A percentile compares a stretch with the other conserved stretches of the same genome.
phyloP scores from a whole-genome alignment of 1,284 basidiomycete genomes.

The Ceratobasidium sp. region DNA sequence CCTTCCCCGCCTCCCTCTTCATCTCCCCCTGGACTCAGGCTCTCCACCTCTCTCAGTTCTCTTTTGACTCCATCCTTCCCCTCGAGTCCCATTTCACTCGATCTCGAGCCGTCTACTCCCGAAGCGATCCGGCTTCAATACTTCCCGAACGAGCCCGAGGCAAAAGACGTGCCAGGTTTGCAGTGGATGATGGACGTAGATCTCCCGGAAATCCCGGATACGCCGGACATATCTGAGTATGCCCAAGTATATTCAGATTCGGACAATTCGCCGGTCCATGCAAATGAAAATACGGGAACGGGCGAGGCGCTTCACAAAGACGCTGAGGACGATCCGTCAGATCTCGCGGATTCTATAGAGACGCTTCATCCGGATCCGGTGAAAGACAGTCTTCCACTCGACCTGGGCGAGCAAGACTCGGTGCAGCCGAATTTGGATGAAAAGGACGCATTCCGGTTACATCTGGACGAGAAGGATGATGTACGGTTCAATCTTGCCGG shows the following conservation, averaged over 20 bases:
- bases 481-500: slow-evolving; percentile 82
- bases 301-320: not conserved
- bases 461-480: not conserved
- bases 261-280: not conserved
- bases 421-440: not conserved
- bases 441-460: slow-evolving; percentile 29
- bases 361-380: not conserved
- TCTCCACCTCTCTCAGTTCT: slow-evolving; percentile 11
- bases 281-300: slow-evolving; percentile 1
- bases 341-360: not conserved
- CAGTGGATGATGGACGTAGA: slow-evolving; percentile 70
- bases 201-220: slow-evolving; percentile 41
- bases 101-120: slow-evolving; percentile 67
- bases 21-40: slow-evolving; percentile 20
- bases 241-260: not conserved
- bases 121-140: slow-evolving; percentile 85
- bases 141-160: slow-evolving; percentile 74
- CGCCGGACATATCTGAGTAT: not conserved
- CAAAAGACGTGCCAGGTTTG: slow-evolving; percentile 73
- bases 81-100: slow-evolving; percentile 8
- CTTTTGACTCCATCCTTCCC: not conserved
- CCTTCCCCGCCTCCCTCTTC: slow-evolving; percentile 7
- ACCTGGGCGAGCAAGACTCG: not conserved
- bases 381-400: not conserved
- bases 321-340: slow-evolving; percentile 46